A percentile compares a stretch with the other conserved stretches of the same genome.
These are phyloP conservation scores for Pueraria montana DNA, from an alignment of 306 rosid species.

Conservation along the genomic window DNA sequence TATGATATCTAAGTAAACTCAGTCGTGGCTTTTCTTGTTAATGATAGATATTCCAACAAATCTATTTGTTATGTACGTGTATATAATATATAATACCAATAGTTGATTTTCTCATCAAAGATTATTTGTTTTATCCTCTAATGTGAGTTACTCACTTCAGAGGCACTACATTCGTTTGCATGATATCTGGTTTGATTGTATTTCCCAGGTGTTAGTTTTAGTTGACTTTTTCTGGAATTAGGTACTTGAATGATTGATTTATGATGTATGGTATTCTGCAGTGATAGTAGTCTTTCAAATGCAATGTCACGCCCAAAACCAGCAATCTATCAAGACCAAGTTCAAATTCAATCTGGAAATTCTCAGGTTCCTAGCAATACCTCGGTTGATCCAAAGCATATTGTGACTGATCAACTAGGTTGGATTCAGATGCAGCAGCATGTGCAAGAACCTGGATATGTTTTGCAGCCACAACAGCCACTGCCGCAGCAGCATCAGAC, in stretches of 20 bases:
- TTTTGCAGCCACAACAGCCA: conserved; percentile 58
- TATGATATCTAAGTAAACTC: background rate
- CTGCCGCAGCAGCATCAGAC: conserved; percentile 32
- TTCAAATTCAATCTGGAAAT: conserved; percentile 59
- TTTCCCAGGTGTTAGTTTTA: background rate
- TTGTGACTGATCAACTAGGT: conserved; percentile 60
- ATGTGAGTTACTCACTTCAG: no score
- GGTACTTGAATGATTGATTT: conserved; percentile 24
- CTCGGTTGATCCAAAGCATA: conserved; percentile 61
- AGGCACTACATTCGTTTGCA: background rate
- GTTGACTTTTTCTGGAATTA: background rate
- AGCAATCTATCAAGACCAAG: conserved; percentile 70
- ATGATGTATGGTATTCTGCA: conserved; percentile 47
- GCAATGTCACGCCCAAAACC: conserved; percentile 62
- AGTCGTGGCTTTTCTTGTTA: no score
- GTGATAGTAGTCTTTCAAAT: conserved; percentile 72
- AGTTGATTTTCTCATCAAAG: no score
- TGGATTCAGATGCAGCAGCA: conserved; percentile 68
- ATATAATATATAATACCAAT: no score
- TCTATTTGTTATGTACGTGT: no score
- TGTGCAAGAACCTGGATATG: conserved; percentile 68
- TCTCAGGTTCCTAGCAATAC: conserved; percentile 53
- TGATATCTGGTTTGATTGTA: background rate
- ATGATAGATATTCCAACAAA: no score
- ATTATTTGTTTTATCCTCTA: no score